These are phyloP conservation scores for Termitomyces heimii DNA, from an alignment of 768 basidiomycete genomes.

Conservation along the genomic window DNA sequence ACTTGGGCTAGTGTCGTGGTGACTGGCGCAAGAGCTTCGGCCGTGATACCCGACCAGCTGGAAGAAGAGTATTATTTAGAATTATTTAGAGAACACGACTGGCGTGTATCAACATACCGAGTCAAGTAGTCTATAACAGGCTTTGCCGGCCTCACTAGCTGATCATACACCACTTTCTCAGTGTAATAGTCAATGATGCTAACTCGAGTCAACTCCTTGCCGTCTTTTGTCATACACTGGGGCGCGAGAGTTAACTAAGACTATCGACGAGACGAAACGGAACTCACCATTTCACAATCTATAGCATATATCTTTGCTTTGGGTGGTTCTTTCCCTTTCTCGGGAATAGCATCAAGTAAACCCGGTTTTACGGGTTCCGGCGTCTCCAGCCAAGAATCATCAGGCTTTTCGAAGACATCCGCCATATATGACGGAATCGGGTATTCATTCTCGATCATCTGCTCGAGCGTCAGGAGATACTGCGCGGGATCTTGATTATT, in stretches of 20 bases:
- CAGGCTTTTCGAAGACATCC: constrained; percentile 55
- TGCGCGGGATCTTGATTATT: constrained; percentile 58
- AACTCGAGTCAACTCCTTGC: constrained; percentile 83
- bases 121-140: constrained; percentile 92
- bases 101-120: constrained; percentile 36
- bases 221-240: constrained; percentile 85
- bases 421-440: constrained; percentile 83
- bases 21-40: constrained; percentile 55
- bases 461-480: constrained; percentile 71
- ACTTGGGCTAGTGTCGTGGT: constrained; percentile 79
- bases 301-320: constrained; percentile 66
- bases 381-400: constrained; percentile 76
- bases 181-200: constrained; percentile 77
- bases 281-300: constrained; percentile 93
- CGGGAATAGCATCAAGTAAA: constrained; percentile 20
- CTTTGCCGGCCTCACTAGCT: constrained; percentile 82
- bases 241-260: not conserved
- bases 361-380: constrained; percentile 38
- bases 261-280: not conserved
- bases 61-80: not conserved
- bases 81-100: not conserved
- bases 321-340: constrained; percentile 19
- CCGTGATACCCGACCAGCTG: constrained; percentile 94
- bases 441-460: constrained; percentile 95
- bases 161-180: constrained; percentile 76